Conservation (phyloP, 805 yeast genomes). For the Metschnikowia peoriensis region DNA sequence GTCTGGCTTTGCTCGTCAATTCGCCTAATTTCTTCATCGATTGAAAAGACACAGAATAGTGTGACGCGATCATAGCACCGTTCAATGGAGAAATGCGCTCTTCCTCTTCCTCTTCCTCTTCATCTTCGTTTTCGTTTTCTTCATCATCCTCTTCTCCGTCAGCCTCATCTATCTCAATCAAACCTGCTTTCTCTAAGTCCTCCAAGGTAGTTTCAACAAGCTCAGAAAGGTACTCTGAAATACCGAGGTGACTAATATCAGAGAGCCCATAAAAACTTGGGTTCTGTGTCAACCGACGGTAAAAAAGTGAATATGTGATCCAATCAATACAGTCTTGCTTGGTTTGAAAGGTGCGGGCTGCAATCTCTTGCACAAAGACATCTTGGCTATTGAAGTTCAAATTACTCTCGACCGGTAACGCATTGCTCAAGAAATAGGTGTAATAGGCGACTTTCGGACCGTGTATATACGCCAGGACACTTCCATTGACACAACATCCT, state of each 20-base stretch:
- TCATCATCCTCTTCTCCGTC: slow-evolving; percentile 27
- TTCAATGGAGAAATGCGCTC: slow-evolving; percentile 55
- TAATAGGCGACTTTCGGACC: slow-evolving; percentile 58
- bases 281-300: slow-evolving; percentile 73
- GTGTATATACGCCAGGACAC: slow-evolving; percentile 57
- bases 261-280: slow-evolving; percentile 87
- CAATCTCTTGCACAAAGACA: slow-evolving; percentile 69
- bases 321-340: slow-evolving; percentile 90
- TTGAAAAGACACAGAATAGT: slow-evolving; percentile 60
- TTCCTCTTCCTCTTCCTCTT: slow-evolving; percentile 36
- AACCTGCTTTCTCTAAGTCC: slow-evolving; percentile 57
- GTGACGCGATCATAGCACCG: slow-evolving; percentile 73
- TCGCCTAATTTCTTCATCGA: slow-evolving; percentile 65
- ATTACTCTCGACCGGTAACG: slow-evolving; percentile 83
- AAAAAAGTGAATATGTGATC: slow-evolving; percentile 81
- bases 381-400: slow-evolving; percentile 61
- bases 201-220: slow-evolving; percentile 67
- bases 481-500: slow-evolving; percentile 34
- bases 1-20: slow-evolving; percentile 52
- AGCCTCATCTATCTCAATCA: slow-evolving; percentile 56
- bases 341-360: slow-evolving; percentile 55
- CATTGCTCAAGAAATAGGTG: slow-evolving; percentile 64
- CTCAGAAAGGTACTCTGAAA: slow-evolving; percentile 83
- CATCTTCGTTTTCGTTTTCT: slow-evolving; percentile 38
- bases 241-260: slow-evolving; percentile 60